A percentile compares a stretch with the other conserved stretches of the same genome.
phyloP scores from a whole-genome alignment of 768 basidiomycete genomes.

The Agaricus subrufescens region DNA sequence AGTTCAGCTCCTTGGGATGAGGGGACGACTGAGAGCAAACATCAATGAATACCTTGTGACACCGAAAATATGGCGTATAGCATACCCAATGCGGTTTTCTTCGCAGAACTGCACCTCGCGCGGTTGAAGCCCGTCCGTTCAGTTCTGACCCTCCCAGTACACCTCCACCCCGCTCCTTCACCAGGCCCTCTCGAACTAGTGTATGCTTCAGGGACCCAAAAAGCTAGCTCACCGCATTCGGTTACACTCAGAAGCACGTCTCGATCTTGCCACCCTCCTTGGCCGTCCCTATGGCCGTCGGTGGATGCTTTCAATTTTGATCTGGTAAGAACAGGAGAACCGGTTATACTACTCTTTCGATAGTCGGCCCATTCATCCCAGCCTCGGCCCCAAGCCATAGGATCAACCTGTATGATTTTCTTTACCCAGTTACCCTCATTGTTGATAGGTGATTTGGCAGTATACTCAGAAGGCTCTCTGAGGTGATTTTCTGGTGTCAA shows the following conservation, averaged over 20 bases:
- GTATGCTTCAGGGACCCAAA: slow-evolving; percentile 65
- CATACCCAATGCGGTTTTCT: slow-evolving; percentile 86
- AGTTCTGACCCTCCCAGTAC: slow-evolving; percentile 73
- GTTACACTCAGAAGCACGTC: slow-evolving; percentile 82
- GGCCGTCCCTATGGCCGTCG: background rate
- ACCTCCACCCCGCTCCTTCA: slow-evolving; percentile 44
- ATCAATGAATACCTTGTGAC: background rate
- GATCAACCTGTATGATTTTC: slow-evolving; percentile 76
- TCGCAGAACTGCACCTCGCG: slow-evolving; percentile 84
- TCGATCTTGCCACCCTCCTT: slow-evolving; percentile 37
- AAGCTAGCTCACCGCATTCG: slow-evolving; percentile 72
- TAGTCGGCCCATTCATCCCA: background rate
- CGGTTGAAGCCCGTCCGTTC: slow-evolving; percentile 58
- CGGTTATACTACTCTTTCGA: background rate
- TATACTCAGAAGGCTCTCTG: background rate
- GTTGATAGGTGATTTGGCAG: background rate
- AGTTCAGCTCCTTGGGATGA: slow-evolving; percentile 65
- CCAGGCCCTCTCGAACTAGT: background rate
- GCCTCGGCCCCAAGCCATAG: slow-evolving; percentile 73
- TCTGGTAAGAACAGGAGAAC: background rate
- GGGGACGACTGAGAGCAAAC: slow-evolving; percentile 47
- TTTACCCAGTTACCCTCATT: slow-evolving; percentile 12
- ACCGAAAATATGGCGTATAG: slow-evolving; percentile 14
- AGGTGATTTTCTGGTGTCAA: background rate
- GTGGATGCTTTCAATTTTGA: background rate